These are phyloP conservation scores for Cystobasidium slooffiae DNA, from an alignment of 1,284 basidiomycete genomes.

Conservation along the genomic window DNA sequence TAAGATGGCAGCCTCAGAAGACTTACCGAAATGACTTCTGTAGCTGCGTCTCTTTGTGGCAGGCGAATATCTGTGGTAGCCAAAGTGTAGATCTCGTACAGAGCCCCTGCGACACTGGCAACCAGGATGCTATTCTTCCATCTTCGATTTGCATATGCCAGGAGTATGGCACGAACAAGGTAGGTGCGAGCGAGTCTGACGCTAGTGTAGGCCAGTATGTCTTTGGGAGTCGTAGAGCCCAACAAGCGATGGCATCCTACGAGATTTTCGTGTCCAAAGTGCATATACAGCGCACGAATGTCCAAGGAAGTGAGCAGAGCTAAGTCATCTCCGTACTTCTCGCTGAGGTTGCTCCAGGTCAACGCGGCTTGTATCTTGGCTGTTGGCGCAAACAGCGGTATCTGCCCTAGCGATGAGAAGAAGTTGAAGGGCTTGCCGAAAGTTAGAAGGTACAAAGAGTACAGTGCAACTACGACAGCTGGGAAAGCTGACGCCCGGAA, in stretches of 20 bases:
- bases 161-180: background rate
- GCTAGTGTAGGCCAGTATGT: conserved; percentile 19
- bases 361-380: conserved; percentile 29
- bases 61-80: conserved; percentile 29
- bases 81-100: conserved; percentile 12
- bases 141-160: conserved; percentile 13
- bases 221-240: conserved; percentile 1
- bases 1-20: too few relatives aligned
- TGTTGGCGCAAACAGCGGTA: conserved; percentile 21
- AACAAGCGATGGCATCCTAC: conserved; percentile 23
- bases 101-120: background rate
- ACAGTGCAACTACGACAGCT: conserved; percentile 6
- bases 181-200: background rate
- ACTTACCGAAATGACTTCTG: too few relatives aligned
- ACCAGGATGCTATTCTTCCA: conserved; percentile 9
- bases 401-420: conserved; percentile 27
- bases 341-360: conserved; percentile 12
- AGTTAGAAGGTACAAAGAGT: background rate
- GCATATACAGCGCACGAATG: conserved; percentile 24
- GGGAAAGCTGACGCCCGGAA: background rate
- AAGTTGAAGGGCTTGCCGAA: conserved; percentile 30
- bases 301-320: conserved; percentile 33
- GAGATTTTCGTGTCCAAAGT: conserved; percentile 36
- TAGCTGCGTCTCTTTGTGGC: background rate
- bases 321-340: conserved; percentile 28